A percentile compares a stretch with the other conserved stretches of the same genome.
Evolutionary conservation across 345 rosid genomes (phyloP).

Genomic region (Bruguiera parviflora): DNA sequence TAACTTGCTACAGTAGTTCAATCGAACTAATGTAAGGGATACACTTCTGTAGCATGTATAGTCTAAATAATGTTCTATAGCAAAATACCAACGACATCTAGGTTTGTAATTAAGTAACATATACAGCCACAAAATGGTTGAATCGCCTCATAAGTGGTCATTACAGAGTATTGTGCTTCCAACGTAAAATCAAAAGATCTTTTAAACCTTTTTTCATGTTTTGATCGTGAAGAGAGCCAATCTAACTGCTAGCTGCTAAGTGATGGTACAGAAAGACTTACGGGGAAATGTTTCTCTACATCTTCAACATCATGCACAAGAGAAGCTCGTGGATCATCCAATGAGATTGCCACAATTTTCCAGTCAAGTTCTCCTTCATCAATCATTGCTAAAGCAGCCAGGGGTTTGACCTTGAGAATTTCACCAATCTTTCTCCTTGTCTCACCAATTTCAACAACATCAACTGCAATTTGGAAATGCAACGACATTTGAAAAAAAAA

Average conservation of each 20-base stretch:
- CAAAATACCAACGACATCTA: too few relatives aligned
- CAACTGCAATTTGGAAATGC: constrained; percentile 46
- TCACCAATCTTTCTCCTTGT: constrained; percentile 63
- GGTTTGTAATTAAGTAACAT: too few relatives aligned
- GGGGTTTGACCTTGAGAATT: constrained; percentile 73
- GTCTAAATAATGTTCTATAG: too few relatives aligned
- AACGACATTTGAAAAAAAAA: background rate
- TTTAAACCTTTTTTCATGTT: too few relatives aligned
- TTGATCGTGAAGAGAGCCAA: too few relatives aligned
- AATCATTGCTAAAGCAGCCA: constrained; percentile 91
- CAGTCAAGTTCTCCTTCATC: constrained; percentile 99
- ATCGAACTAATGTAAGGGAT: too few relatives aligned
- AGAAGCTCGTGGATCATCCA: constrained; percentile 94
- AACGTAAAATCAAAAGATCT: too few relatives aligned
- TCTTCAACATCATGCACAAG: constrained; percentile 85
- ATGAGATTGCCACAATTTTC: constrained; percentile 89
- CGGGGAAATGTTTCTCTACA: constrained; percentile 92
- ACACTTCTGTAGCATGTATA: too few relatives aligned
- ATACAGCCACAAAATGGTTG: too few relatives aligned
- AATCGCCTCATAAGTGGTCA: too few relatives aligned
- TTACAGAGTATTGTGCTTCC: too few relatives aligned
- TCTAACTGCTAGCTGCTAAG: background rate
- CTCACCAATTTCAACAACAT: constrained; percentile 93
- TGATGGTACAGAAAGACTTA: constrained; percentile 23
- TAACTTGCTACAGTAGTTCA: background rate